Evolutionary conservation across 257 asterid species (phyloP).

Genomic region (Petunia axillaris): DNA sequence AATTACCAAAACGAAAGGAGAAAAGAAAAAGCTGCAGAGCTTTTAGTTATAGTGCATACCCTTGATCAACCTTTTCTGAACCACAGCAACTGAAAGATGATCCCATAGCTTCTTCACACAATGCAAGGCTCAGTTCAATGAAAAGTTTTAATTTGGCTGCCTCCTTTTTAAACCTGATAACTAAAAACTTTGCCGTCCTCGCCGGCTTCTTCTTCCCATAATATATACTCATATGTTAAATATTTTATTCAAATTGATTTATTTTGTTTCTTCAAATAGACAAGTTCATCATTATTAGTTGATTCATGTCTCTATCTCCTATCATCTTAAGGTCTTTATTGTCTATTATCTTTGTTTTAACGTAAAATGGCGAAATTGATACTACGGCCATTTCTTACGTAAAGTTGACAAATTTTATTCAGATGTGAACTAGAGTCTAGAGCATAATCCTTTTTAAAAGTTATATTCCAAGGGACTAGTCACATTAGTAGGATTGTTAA

Average conservation of each 20-base stretch:
- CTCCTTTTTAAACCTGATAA: slow-evolving; percentile 24
- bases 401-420: too few relatives aligned
- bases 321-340: too few relatives aligned
- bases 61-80: slow-evolving; percentile 67
- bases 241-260: not conserved
- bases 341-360: too few relatives aligned
- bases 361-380: too few relatives aligned
- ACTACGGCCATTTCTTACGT: too few relatives aligned
- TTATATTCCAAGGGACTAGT: too few relatives aligned
- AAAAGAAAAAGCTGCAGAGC: not conserved
- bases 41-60: slow-evolving; percentile 40
- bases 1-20: too few relatives aligned
- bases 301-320: too few relatives aligned
- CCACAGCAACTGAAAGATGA: slow-evolving; percentile 65
- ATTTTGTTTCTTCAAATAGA: not conserved
- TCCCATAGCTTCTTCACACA: slow-evolving; percentile 52
- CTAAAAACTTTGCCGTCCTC: slow-evolving; percentile 35
- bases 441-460: too few relatives aligned
- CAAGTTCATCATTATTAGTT: not conserved
- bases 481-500: too few relatives aligned
- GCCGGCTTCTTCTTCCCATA: slow-evolving; percentile 32
- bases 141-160: not conserved
- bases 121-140: slow-evolving; percentile 2
- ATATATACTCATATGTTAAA: not conserved
- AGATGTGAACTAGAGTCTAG: too few relatives aligned